Percentiles rank a stretch among this genome's conserved stretches.
phyloP scores from a whole-genome alignment of 208 protist species.

The Leishmania aethiopica region DNA sequence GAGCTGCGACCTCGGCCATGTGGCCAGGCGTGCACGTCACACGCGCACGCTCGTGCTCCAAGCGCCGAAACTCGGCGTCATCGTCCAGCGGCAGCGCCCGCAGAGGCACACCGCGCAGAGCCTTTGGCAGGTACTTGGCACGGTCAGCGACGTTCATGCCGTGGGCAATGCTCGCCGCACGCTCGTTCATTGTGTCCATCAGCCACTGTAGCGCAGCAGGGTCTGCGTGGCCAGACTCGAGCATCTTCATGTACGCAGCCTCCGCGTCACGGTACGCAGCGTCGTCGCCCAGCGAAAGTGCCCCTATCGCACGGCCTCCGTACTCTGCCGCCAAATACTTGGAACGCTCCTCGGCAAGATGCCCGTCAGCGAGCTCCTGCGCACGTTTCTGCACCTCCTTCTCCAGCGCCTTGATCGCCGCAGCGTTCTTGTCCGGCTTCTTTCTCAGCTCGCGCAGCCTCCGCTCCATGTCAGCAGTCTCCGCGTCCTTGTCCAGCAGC shows the following conservation, averaged over 20 bases:
- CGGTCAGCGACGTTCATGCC: conserved; percentile 51
- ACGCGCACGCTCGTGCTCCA: conserved; percentile 45
- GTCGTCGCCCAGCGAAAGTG: conserved; percentile 48
- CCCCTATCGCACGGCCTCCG: conserved; percentile 37
- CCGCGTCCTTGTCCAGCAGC: conserved; percentile 39
- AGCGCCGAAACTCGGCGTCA: conserved; percentile 44
- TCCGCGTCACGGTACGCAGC: conserved; percentile 45
- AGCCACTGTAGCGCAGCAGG: conserved; percentile 32
- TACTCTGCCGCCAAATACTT: conserved; percentile 42
- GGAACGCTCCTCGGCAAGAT: conserved; percentile 20
- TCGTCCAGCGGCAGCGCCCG: conserved; percentile 48
- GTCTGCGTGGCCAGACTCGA: conserved; percentile 24
- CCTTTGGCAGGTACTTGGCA: conserved; percentile 34
- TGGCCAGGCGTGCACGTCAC: conserved; percentile 34
- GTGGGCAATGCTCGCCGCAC: conserved; percentile 47
- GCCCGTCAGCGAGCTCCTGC: conserved; percentile 12
- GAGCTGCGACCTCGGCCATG: conserved; percentile 16
- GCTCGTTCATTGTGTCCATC: conserved; percentile 35
- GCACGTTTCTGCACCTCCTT: conserved; percentile 38
- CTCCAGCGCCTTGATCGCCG: conserved; percentile 41
- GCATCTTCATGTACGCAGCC: conserved; percentile 34
- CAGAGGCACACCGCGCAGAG: conserved; percentile 53
- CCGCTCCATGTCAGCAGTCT: conserved; percentile 30
- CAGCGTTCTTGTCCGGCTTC: conserved; percentile 37
- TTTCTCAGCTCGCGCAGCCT: conserved; percentile 45